Percentiles rank a stretch among this genome's conserved stretches.
Conservation (phyloP, 352 stramenopile species). For the Globisporangium uncinulatum region DNA sequence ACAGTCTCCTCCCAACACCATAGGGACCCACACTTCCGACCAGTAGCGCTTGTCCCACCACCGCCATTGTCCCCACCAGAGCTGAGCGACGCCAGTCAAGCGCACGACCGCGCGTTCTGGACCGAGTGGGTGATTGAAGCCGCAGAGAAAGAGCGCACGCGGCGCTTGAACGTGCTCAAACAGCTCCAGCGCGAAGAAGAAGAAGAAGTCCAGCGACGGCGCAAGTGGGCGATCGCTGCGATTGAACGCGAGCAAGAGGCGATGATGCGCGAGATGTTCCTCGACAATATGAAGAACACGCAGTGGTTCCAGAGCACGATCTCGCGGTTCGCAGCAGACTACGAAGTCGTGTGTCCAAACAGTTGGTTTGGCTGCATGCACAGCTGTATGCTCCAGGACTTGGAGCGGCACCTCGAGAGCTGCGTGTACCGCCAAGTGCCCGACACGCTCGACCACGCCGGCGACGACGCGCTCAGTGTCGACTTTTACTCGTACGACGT, state of each 20-base stretch:
- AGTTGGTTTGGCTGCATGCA: constrained; percentile 84
- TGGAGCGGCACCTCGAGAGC: constrained; percentile 57
- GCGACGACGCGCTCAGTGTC: constrained; percentile 38
- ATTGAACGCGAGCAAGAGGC: constrained; percentile 82
- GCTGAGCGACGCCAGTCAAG: neutral
- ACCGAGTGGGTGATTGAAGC: constrained; percentile 77
- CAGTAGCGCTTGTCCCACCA: neutral
- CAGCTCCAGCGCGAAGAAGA: constrained; percentile 77
- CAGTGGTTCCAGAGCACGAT: constrained; percentile 87
- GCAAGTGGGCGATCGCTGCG: constrained; percentile 66
- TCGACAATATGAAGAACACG: constrained; percentile 88
- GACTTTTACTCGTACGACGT: constrained; percentile 83
- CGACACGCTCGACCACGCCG: constrained; percentile 59
- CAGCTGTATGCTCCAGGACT: constrained; percentile 79
- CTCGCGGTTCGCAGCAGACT: constrained; percentile 68
- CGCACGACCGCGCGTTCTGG: constrained; percentile 65
- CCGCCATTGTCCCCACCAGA: neutral
- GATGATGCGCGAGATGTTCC: constrained; percentile 78
- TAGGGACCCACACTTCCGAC: neutral
- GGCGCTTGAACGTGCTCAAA: constrained; percentile 55
- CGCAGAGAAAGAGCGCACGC: constrained; percentile 66
- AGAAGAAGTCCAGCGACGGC: constrained; percentile 51
- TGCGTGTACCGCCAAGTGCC: constrained; percentile 77
- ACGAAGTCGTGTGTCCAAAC: constrained; percentile 83
- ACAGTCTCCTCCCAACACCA: neutral